Evolutionary conservation across 1,284 basidiomycete species (phyloP), one percentile per base, ranked within the genome.

Genomic region (Porogramme epimiltina): DNA sequence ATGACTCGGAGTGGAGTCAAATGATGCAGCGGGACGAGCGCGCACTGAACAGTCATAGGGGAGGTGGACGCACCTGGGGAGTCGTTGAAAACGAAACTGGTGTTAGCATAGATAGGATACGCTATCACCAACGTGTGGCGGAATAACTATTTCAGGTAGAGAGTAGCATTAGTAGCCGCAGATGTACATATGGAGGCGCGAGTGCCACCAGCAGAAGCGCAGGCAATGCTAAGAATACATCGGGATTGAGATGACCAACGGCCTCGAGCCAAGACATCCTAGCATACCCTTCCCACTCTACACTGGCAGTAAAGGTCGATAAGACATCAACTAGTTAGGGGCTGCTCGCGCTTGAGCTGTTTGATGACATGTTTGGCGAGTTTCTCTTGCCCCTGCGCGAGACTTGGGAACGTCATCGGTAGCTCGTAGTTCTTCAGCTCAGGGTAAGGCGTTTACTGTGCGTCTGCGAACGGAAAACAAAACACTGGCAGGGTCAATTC

Each of bases 101-200:
- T 87, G 1, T 84, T 77, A 1, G 86, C 82, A 55, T 93, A 93
- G 70, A 95, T 92, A 2, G 92, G 92, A 0, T 87, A 84, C 13
- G 93, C 93, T 11, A 91, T 84, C 1, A 93, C 84, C 56, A 89
- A 85, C 20, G 88, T 91, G 28, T 84, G 70, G 0, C 84, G 73
- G 71, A 92, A 91, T 6, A 82, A 79, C 13, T 72, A 70, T 63
- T 93, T n/a, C n/a, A n/a, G n/a, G n/a, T n/a, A n/a, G n/a, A n/a
- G n/a, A n/a, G n/a, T n/a, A n/a, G n/a, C n/a, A n/a, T n/a, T n/a
- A n/a, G n/a, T n/a, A n/a, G 89, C 10, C 93, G 93, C 36, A 87
- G 92, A 64, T 94, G 93, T 31, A 94, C 76, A 72, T 92, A 88
- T 47, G 91, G 73, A 9, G 90, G 93, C 65, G 92, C 90, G 63